Evolutionary conservation across 495 filamentous ascomycete genomes (phyloP).

Genomic region (Podospora australis): DNA sequence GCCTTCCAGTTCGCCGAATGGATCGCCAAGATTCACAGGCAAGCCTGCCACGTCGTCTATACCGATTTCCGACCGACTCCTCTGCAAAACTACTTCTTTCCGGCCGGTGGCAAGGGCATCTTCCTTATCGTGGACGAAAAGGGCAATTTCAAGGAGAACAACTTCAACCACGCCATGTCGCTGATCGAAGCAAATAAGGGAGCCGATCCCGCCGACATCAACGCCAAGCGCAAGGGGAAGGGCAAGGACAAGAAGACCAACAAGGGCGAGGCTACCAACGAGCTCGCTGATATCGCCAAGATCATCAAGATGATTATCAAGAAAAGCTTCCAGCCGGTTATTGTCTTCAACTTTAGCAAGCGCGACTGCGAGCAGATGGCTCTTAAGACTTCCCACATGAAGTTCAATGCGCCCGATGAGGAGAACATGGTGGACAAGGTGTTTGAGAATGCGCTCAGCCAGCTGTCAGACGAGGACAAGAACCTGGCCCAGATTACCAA

Average conservation of each 20-base stretch:
- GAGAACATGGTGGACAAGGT: constrained; percentile 92
- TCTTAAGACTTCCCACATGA: constrained; percentile 70
- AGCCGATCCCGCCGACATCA: constrained; percentile 69
- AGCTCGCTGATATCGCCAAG: constrained; percentile 83
- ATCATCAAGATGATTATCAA: constrained; percentile 98
- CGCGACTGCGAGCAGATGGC: constrained; percentile 86
- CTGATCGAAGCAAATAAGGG: constrained; percentile 83
- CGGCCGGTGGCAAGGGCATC: constrained; percentile 86
- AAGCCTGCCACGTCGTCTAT: constrained; percentile 97
- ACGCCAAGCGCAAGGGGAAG: constrained; percentile 72
- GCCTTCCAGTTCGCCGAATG: constrained; percentile 99
- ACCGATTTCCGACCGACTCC: constrained; percentile 96
- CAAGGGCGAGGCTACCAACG: constrained; percentile 64
- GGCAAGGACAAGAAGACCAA: constrained; percentile 87
- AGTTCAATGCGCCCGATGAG: constrained; percentile 97
- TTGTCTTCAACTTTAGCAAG: constrained; percentile 99
- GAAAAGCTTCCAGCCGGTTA: constrained; percentile 92
- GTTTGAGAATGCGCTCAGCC: constrained; percentile 82
- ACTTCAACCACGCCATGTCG: constrained; percentile 93
- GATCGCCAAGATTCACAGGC: constrained; percentile 93
- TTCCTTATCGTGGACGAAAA: constrained; percentile 95
- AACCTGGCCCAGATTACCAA: constrained; percentile 82
- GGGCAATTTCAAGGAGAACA: constrained; percentile 87
- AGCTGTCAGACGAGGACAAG: constrained; percentile 85
- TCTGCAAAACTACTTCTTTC: constrained; percentile 96